Base-by-base conservation (phyloP, 768 basidiomycete genomes). In the Daedaleopsis nitida region DNA sequence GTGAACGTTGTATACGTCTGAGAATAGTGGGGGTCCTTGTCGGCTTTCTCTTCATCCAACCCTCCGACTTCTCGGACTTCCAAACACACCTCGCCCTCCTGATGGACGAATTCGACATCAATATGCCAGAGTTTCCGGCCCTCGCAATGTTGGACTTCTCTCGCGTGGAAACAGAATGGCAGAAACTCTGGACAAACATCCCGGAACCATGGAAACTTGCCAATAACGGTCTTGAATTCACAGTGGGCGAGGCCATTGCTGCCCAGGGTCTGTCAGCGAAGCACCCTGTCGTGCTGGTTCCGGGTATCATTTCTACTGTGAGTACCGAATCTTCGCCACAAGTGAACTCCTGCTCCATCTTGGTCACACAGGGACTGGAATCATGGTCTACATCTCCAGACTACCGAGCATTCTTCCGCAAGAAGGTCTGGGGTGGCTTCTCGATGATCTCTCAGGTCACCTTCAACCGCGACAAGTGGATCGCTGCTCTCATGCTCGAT, bases 351-450 rank as follows among this genome's bases (percentile, higher is more conserved):
- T 52, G 14, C 27, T 34, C 27, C 11, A 52, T 21, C 9, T 13
- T 42, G 52, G 19, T 55, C 32, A 23, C 27, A 7, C 62, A 92
- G 85, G 88, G 91, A 5, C 77, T 98, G 60, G 96, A 98, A 70
- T 94, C 92, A 8, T 99, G 97, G 96, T 89, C 92, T 5, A 96
- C 96, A 0, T 80, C 85, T 6, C 86, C 88, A 0, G 92, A 92
- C 59, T 91, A 94, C 64, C 85, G 92, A 6, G 71, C 87, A 0
- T 97, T 94, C 78, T 98, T 99, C 72, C 85, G 96, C n/a, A 89
- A 96, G 73, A 89, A 93, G 71, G 71, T 88, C 7, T 89, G 87
- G 88, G 88, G 87, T 32, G 88, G 87, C 5, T 86, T 87, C 70
- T 87, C 83, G 50, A 95, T 94, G 94, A 72, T 96, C 42, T 85